Conservation (phyloP, 495 filamentous ascomycete species). For the Penicillium angulare region DNA sequence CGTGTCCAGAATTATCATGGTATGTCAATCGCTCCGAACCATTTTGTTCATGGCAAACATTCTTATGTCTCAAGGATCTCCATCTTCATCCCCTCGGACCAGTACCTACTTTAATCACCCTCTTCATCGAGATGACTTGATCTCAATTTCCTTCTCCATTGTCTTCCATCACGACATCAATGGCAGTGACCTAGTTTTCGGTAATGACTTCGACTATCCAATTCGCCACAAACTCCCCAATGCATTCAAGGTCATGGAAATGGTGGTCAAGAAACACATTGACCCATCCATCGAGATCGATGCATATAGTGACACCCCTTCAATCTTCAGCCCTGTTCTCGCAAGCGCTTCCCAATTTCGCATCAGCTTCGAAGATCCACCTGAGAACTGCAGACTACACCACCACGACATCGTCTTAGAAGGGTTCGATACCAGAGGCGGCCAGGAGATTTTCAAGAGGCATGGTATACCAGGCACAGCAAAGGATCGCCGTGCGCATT, state of each 20-base stretch:
- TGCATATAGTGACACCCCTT: slow-evolving; percentile 79
- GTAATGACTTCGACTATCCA: slow-evolving; percentile 88
- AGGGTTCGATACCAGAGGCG: slow-evolving; percentile 60
- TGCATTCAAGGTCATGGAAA: slow-evolving; percentile 77
- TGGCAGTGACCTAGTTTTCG: slow-evolving; percentile 76
- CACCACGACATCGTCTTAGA: slow-evolving; percentile 42
- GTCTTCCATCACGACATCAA: slow-evolving; percentile 63
- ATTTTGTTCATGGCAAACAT: no score
- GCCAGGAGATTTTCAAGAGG: slow-evolving; percentile 36
- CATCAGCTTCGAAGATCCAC: slow-evolving; percentile 36
- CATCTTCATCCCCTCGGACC: no score
- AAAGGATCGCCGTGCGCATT: slow-evolving; percentile 61
- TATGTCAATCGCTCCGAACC: no score
- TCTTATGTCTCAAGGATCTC: no score
- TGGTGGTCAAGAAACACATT: slow-evolving; percentile 78
- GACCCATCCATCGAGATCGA: slow-evolving; percentile 89
- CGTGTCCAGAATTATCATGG: slow-evolving; percentile 58
- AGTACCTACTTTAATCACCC: slow-evolving; percentile 80
- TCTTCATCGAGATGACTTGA: slow-evolving; percentile 43
- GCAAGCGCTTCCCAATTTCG: slow-evolving; percentile 71
- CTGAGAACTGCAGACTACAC: slow-evolving; percentile 28
- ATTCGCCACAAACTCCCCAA: slow-evolving; percentile 83
- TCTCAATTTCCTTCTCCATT: slow-evolving; percentile 28
- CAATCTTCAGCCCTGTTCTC: slow-evolving; percentile 75
- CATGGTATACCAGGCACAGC: slow-evolving; percentile 52